Evolutionary conservation across 345 rosid species (phyloP).

Genomic region (Chamaenerion angustifolium): DNA sequence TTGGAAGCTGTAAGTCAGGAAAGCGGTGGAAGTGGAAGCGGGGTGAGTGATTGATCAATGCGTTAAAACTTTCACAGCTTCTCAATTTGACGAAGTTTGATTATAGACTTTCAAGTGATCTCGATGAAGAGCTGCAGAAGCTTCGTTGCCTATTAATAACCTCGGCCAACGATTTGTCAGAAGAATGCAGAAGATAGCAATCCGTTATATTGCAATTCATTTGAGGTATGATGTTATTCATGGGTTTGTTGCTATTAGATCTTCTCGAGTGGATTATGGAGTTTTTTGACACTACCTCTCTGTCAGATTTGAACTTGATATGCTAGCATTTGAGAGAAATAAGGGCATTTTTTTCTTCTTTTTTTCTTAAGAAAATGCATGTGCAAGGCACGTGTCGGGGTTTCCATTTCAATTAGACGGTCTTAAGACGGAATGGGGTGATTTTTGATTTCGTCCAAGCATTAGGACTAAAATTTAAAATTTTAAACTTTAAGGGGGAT

Average conservation of each 20-base stretch:
- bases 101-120: constrained; percentile 78
- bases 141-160: constrained; percentile 76
- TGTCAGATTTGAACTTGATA: constrained; percentile 93
- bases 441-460: too few species aligned
- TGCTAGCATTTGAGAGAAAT: constrained; percentile 89
- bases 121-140: constrained; percentile 81
- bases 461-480: too few species aligned
- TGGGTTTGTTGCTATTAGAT: not conserved
- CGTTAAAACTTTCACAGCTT: constrained; percentile 43
- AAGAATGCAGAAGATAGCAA: constrained; percentile 68
- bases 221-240: constrained; percentile 41
- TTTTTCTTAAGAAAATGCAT: too few species aligned
- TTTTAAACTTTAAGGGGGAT: too few species aligned
- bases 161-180: constrained; percentile 61
- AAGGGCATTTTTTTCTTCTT: too few species aligned
- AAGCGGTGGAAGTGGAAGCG: constrained; percentile 92
- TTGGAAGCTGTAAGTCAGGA: constrained; percentile 97
- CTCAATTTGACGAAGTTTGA: constrained; percentile 95
- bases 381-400: too few species aligned
- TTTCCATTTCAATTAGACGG: too few species aligned
- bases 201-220: constrained; percentile 75
- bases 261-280: too few species aligned
- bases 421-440: too few species aligned
- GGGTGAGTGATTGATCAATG: not conserved
- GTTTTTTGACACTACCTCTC: not conserved